Evolutionary conservation across 2,329 filamentous ascomycete genomes (phyloP).

Genomic region (Decorospora gaudefroyi): DNA sequence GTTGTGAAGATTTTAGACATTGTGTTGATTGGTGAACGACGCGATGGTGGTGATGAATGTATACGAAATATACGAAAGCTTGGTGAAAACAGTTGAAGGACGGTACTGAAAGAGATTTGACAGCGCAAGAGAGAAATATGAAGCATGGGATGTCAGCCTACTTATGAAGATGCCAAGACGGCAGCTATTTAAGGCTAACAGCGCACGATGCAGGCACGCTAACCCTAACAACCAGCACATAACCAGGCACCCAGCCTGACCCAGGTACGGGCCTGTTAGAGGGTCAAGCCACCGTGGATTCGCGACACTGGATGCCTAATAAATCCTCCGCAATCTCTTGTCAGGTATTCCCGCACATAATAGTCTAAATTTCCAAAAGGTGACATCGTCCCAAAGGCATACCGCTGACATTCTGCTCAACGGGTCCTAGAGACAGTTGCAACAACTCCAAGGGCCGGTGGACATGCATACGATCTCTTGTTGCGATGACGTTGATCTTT

Average conservation of each 20-base stretch:
- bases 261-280: no score
- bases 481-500: neutral
- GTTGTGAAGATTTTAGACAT: constrained; percentile 32
- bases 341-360: no score
- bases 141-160: constrained; percentile 6
- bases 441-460: no score
- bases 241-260: constrained; percentile 5
- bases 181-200: constrained; percentile 7
- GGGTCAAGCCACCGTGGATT: no score
- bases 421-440: no score
- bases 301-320: no score
- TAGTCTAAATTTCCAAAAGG: no score
- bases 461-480: no score
- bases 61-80: neutral
- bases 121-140: neutral
- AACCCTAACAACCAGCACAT: constrained; percentile 2
- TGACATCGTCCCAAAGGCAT: no score
- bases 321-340: constrained; percentile 3
- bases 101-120: constrained; percentile 8
- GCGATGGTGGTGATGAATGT: neutral
- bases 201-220: constrained; percentile 13
- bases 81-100: neutral
- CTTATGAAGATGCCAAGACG: constrained; percentile 6
- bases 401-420: no score
- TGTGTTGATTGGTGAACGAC: constrained; percentile 3